Evolutionary conservation across 768 basidiomycete genomes (phyloP).

Genomic region (Collybiopsis confluens): DNA sequence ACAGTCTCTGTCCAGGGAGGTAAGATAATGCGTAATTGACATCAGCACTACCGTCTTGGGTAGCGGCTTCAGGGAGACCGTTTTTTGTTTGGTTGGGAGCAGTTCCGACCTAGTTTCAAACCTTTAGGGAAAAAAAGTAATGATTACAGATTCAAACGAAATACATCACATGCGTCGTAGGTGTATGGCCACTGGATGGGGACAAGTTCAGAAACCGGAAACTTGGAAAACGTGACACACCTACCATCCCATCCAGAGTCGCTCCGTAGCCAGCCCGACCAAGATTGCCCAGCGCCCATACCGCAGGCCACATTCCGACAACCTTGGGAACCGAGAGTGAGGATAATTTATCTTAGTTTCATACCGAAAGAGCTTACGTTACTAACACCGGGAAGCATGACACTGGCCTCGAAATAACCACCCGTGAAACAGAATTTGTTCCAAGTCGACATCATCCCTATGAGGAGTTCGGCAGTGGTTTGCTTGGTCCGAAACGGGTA

Average conservation of each 20-base stretch:
- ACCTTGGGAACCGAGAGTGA: background rate
- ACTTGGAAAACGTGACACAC: no score
- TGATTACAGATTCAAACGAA: background rate
- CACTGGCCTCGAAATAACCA: conserved; percentile 64
- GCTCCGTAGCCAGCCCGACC: conserved; percentile 88
- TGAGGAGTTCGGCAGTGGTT: no score
- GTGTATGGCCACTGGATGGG: conserved; percentile 70
- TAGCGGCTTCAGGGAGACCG: conserved; percentile 60
- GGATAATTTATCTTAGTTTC: conserved; percentile 18
- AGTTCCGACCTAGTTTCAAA: no score
- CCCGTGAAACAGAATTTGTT: conserved; percentile 92
- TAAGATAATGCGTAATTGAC: conserved; percentile 53
- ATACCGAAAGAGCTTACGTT: conserved; percentile 50
- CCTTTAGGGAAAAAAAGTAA: no score
- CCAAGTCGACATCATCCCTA: conserved; percentile 51
- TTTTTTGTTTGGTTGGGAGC: conserved; percentile 69
- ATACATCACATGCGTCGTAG: conserved; percentile 57
- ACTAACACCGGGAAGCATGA: conserved; percentile 62
- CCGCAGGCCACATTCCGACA: conserved; percentile 64
- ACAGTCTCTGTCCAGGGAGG: conserved; percentile 77
- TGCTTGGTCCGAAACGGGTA: conserved; percentile 27
- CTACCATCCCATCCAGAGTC: conserved; percentile 71
- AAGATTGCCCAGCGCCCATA: conserved; percentile 52
- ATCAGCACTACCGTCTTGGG: conserved; percentile 51
- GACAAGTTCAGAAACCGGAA: conserved; percentile 7